Base-by-base conservation (phyloP, 805 yeast species). In the Starmera dryadoides region DNA sequence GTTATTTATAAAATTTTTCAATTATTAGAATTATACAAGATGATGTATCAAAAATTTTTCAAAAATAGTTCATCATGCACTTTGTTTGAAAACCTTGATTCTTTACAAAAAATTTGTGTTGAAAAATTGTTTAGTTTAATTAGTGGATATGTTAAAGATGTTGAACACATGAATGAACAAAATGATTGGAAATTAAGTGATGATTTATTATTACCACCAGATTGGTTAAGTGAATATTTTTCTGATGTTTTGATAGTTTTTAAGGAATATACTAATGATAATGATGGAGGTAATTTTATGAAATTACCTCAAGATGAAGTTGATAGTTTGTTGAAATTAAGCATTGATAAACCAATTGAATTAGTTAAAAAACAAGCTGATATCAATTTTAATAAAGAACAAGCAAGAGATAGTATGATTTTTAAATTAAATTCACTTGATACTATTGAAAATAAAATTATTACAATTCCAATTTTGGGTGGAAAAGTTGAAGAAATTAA, bases 161-260 rank as follows among this genome's bases (percentile, higher is more conserved):
- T 56, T 15, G 42, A 42, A 12, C 41, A 36, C 22, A 44, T 40
- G 32, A 44, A 46, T 19, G 59, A 60, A 30, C 49, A 47, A 6
- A 42, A 47, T 18, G 62, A 64, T 15, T 45, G 60, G 53, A 61
- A 52, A 14, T 43, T 70, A 15, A 56, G 55, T 34, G 54, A 64
- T 37, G 71, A 70, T 22, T 86, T 86, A 43, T 63, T 85, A 18
- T 75, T 81, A 43, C 79, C 95, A 4, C 96, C 97, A 0, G 94
- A 85, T 43, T 89, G 94, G 88, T 62, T 85, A 18, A 64, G 73
- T 36, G 81, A 76, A n/a, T 78, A 81, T 47, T 69, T 82, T 35
- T 63, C 75, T 0, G 81, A 77, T 14, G 64, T 83, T 22, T 65
- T 81, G 41, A 76, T 77, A 1, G 58, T 86, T 2, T 69, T 83